Evolutionary conservation across 2,329 filamentous ascomycete genomes (phyloP).

Genomic region (Beauveria asiatica): DNA sequence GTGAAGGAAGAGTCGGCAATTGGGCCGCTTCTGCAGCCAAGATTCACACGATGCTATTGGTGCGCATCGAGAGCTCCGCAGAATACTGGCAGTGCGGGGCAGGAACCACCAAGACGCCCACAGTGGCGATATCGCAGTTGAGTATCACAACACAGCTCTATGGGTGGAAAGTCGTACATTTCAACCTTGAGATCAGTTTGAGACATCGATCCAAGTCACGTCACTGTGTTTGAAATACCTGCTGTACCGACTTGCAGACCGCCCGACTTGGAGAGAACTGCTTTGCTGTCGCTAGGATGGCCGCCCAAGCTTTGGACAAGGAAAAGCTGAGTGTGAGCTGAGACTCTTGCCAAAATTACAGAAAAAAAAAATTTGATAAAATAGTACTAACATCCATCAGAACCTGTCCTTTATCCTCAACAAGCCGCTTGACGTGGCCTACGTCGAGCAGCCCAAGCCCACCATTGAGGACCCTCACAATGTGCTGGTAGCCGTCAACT

Average conservation of each 20-base stretch:
- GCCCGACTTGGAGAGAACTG: not conserved
- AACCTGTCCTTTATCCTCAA: conserved; percentile 82
- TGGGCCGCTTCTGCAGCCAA: not conserved
- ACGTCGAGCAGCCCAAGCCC: conserved; percentile 68
- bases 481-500: conserved; percentile 73
- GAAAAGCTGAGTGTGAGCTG: conserved; percentile 22
- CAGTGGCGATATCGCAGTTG: conserved; percentile 1
- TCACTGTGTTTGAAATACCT: not conserved
- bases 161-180: not conserved
- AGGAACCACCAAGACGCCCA: not conserved
- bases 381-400: conserved; percentile 29
- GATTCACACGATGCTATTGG: conserved; percentile 8
- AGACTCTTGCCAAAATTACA: not conserved
- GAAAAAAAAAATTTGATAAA: not conserved
- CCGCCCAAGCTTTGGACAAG: conserved; percentile 18
- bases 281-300: conserved; percentile 15
- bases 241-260: too few species aligned
- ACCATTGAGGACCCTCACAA: conserved; percentile 58
- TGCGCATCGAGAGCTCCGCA: conserved; percentile 10
- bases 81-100: conserved; percentile 1
- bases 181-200: not conserved
- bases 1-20: not conserved
- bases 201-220: not conserved
- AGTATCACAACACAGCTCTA: not conserved
- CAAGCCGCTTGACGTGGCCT: conserved; percentile 62